Evolutionary conservation across 176 grass and related monocot genomes (phyloP).

Genomic region (Miscanthus lutarioriparius): DNA sequence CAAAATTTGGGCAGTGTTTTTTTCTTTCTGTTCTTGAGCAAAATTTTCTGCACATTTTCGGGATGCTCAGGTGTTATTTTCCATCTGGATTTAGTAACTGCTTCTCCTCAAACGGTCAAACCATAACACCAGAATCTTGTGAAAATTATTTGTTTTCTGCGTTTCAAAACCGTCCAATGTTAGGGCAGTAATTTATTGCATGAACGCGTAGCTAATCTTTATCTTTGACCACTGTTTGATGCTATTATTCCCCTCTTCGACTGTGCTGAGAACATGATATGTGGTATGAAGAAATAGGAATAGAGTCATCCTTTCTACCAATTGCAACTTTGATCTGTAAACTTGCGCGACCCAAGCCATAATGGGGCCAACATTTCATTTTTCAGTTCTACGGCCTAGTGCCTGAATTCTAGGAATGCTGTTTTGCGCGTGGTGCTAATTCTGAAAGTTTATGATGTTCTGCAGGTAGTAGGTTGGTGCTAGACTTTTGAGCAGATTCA

Average conservation of each 20-base stretch:
- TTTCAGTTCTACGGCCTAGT: background rate
- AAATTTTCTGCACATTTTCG: background rate
- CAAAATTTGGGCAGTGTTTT: slow-evolving; percentile 22
- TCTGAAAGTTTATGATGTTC: slow-evolving; percentile 20
- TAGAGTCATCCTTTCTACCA: background rate
- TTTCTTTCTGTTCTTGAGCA: slow-evolving; percentile 11
- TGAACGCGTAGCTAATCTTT: slow-evolving; percentile 6
- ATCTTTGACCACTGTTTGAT: slow-evolving; percentile 36
- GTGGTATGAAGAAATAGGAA: background rate
- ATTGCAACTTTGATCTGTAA: background rate
- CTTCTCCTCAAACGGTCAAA: slow-evolving; percentile 19
- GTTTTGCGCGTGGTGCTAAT: slow-evolving; percentile 21
- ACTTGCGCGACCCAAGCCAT: background rate
- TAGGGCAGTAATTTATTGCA: slow-evolving; percentile 20
- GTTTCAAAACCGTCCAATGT: slow-evolving; percentile 9
- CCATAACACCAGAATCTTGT: background rate
- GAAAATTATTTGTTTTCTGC: background rate
- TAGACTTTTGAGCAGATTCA: slow-evolving; percentile 25
- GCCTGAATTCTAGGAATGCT: background rate
- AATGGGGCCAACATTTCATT: background rate
- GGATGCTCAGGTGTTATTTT: background rate
- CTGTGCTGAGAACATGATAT: background rate
- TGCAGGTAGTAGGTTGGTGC: slow-evolving; percentile 30
- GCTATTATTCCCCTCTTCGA: background rate
- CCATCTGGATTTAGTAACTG: slow-evolving; percentile 1